phyloP scores from a whole-genome alignment of 495 filamentous ascomycete genomes.

The Neurospora africana region DNA sequence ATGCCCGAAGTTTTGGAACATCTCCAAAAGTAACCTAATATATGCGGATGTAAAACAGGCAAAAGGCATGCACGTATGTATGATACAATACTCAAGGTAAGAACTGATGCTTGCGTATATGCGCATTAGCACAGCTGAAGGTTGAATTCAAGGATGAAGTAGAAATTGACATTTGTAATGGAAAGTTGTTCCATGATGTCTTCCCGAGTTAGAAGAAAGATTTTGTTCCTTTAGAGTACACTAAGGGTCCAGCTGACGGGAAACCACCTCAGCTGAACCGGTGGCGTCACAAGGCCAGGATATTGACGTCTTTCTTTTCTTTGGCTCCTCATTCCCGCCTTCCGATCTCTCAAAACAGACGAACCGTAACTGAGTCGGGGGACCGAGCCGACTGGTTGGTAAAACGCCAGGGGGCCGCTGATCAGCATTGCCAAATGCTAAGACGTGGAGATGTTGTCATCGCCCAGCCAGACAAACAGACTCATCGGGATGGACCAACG shows the following conservation, averaged over 20 bases:
- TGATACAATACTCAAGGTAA: background rate
- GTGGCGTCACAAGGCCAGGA: background rate
- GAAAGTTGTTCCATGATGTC: background rate
- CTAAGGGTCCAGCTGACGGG: background rate
- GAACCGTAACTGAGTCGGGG: background rate
- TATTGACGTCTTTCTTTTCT: background rate
- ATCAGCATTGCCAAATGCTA: background rate
- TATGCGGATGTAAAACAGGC: background rate
- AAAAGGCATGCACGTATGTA: background rate
- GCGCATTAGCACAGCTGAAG: background rate
- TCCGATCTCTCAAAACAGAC: background rate
- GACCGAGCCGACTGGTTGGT: background rate
- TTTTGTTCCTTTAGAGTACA: background rate
- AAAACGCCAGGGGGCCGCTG: background rate
- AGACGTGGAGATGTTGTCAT: background rate
- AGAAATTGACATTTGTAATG: background rate
- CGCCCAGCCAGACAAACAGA: background rate
- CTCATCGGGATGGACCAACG: background rate
- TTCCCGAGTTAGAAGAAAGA: background rate
- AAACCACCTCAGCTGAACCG: background rate
- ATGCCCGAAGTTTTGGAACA: background rate
- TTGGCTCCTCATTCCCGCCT: background rate
- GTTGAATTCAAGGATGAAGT: background rate
- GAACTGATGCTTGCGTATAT: background rate
- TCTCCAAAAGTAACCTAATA: background rate